Evolutionary conservation across 2,329 filamentous ascomycete species (phyloP).

Genomic region (Drechslerella dactyloides): DNA sequence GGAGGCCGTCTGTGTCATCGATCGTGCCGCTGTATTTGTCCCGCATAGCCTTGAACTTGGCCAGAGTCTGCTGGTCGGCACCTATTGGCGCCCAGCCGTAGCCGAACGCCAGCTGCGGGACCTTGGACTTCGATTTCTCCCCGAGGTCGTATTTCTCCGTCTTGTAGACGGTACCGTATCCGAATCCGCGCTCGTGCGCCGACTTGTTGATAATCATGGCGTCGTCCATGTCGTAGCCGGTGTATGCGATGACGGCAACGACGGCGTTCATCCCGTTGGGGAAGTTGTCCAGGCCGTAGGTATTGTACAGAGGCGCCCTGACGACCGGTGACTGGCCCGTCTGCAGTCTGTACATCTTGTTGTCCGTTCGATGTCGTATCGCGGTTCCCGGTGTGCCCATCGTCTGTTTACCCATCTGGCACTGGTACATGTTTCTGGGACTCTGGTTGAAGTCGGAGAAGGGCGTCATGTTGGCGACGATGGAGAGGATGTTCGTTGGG

Average conservation of each 20-base stretch:
- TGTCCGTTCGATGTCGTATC: slow-evolving; percentile 85
- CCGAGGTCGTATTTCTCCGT: slow-evolving; percentile 85
- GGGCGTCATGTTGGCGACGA: slow-evolving; percentile 96
- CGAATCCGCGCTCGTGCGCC: slow-evolving; percentile 92
- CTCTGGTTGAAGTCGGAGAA: slow-evolving; percentile 99
- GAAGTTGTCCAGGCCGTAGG: slow-evolving; percentile 97
- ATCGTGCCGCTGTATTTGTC: slow-evolving; percentile 45
- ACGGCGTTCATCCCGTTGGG: slow-evolving; percentile 95
- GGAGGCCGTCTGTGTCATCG: slow-evolving; percentile 81
- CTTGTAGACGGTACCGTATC: slow-evolving; percentile 96
- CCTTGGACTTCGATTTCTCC: slow-evolving; percentile 45
- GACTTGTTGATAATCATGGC: slow-evolving; percentile 99
- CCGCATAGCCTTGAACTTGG: slow-evolving; percentile 43
- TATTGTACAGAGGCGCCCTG: slow-evolving; percentile 88
- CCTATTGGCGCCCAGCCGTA: slow-evolving; percentile 49
- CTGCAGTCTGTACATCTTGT: slow-evolving; percentile 93
- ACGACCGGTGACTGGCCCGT: slow-evolving; percentile 96
- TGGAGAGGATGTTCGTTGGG: slow-evolving; percentile 95
- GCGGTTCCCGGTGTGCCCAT: slow-evolving; percentile 96
- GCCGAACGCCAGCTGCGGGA: slow-evolving; percentile 38
- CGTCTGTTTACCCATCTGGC: slow-evolving; percentile 99
- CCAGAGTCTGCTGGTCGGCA: slow-evolving; percentile 27
- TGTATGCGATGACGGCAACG: slow-evolving; percentile 97
- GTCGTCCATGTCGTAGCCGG: slow-evolving; percentile 99
- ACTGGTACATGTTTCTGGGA: slow-evolving; percentile 98